phyloP scores from a whole-genome alignment of 352 stramenopile species.

The Plasmopara muralis region DNA sequence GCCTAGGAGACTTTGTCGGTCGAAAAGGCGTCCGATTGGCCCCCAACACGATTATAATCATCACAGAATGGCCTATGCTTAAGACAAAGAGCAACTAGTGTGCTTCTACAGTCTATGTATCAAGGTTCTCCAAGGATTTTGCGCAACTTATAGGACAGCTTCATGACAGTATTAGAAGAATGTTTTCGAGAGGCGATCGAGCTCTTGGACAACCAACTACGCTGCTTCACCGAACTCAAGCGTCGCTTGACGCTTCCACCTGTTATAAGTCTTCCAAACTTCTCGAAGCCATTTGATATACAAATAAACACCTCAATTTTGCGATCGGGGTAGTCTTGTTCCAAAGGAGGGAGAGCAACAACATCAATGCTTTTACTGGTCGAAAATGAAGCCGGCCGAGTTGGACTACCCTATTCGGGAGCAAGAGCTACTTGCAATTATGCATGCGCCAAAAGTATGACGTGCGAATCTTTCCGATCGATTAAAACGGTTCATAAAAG shows the following conservation, averaged over 20 bases:
- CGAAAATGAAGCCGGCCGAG: background rate
- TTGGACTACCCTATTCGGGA: background rate
- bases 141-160: background rate
- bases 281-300: constrained; percentile 4
- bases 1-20: constrained; percentile 22
- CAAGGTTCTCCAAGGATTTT: constrained; percentile 2
- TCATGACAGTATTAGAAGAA: background rate
- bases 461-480: constrained; percentile 8
- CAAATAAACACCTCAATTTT: constrained; percentile 3
- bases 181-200: background rate
- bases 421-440: background rate
- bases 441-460: constrained; percentile 1
- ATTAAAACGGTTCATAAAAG: constrained; percentile 16
- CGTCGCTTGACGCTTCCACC: background rate
- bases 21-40: constrained; percentile 15
- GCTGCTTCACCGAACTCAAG: background rate
- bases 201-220: background rate
- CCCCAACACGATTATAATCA: constrained; percentile 15
- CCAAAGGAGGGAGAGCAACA: constrained; percentile 9
- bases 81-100: constrained; percentile 13
- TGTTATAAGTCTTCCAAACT: background rate
- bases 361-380: constrained; percentile 5
- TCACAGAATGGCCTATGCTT: constrained; percentile 15
- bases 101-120: constrained; percentile 18
- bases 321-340: constrained; percentile 8